Conservation (phyloP, 345 rosid species). For the Eucalyptus regnans region DNA sequence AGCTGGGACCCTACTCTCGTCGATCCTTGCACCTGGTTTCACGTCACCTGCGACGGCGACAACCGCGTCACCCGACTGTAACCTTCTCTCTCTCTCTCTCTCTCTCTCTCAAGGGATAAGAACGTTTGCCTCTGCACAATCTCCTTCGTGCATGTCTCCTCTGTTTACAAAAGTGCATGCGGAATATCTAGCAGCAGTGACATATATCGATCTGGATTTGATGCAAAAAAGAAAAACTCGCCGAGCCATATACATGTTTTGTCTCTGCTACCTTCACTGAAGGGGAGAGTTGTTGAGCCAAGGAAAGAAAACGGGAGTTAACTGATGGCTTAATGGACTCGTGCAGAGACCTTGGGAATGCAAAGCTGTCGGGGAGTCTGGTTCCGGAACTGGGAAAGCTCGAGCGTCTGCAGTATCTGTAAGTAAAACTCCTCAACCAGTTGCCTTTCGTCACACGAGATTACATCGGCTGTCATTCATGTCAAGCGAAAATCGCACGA, state of each 20-base stretch:
- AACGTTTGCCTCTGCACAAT: not conserved
- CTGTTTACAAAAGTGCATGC: not conserved
- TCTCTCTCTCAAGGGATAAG: not conserved
- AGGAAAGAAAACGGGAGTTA: not conserved
- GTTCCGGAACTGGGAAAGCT: constrained; percentile 66
- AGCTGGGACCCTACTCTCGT: constrained; percentile 80
- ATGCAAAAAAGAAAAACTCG: not conserved
- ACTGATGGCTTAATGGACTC: not conserved
- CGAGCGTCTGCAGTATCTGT: constrained; percentile 60
- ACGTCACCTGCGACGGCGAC: constrained; percentile 51
- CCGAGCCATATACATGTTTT: not conserved
- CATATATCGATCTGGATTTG: not conserved
- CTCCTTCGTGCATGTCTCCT: not conserved
- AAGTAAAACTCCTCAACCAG: not conserved
- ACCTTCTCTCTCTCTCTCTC: not conserved
- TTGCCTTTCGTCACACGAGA: not conserved
- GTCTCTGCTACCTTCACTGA: not conserved
- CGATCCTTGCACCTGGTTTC: constrained; percentile 82
- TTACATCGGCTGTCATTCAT: not conserved
- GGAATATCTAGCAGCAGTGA: not conserved
- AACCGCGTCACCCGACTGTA: constrained; percentile 62
- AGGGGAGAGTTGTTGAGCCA: not conserved
- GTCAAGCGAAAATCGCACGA: not conserved
- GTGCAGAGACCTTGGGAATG: constrained; percentile 71
- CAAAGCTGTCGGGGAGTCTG: constrained; percentile 51